Evolutionary conservation across 345 rosid genomes (phyloP), one percentile per base, ranked within the genome.

Genomic region (Moringa oleifera): DNA sequence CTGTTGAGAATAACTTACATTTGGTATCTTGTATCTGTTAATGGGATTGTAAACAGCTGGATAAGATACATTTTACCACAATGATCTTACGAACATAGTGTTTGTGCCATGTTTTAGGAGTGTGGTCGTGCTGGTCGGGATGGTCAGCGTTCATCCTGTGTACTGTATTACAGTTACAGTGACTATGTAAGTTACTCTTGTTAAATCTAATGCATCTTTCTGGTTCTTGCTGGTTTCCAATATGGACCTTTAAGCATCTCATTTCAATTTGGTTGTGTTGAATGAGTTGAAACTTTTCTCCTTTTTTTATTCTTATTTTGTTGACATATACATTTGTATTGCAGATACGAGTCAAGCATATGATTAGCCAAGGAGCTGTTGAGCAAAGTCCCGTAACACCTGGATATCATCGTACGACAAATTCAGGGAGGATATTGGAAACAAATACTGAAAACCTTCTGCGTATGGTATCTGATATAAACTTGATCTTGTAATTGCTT

Each of bases 91-190:
- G 11, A 33, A 11, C 37, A 4, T 15, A 4, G 16, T 41, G 47
- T 41, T 59, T 62, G 59, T 71, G 9, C 53, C 51, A 46, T 64
- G 60, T 66, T 28, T 61, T 67, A 94, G 99, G 99, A 94, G 77
- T 94, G 99, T 20, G 99, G 99, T 51, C 97, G 96, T 68, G 99
- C 99, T 62, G 99, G 99, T 72, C 81, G 99, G 75, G 99, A 94
- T 73, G 99, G 96, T 49, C 95, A 79, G 70, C 85, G 81, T 51
- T 75, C 99, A 28, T 94, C 99, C 62, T 94, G 99, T 68, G 79
- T 94, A 60, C 71, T 94, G 80, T 94, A 86, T 77, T 94, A 94
- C 70, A 86, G 86, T 68, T 94, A 94, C 77, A 78, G 90, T n/a
- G 97, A 94, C 72, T 94, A 86, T 72, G 99, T 94, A 81, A 85